phyloP scores from a whole-genome alignment of 78 protist genomes.

The Carpediemonas membranifera region DNA sequence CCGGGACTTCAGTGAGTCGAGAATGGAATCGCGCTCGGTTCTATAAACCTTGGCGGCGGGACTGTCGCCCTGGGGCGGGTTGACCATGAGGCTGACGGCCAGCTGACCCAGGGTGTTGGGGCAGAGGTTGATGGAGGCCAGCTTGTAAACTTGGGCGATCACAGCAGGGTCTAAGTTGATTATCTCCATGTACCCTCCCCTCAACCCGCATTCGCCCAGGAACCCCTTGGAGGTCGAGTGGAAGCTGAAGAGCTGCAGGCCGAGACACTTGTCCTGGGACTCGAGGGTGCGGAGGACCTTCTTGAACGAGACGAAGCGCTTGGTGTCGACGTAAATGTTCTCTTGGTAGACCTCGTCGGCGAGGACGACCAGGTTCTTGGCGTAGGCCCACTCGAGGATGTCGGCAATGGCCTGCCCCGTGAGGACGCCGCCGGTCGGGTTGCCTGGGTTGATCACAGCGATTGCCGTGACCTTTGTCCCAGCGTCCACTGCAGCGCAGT shows the following conservation, averaged over 20 bases:
- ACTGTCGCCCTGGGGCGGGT: conserved; percentile 83
- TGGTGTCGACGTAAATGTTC: conserved; percentile 62
- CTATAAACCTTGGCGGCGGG: conserved; percentile 50
- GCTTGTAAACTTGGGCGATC: conserved; percentile 51
- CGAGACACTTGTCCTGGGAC: background rate
- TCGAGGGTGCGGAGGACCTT: conserved; percentile 32
- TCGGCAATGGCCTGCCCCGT: conserved; percentile 13
- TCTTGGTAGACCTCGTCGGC: conserved; percentile 98
- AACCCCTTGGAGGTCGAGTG: conserved; percentile 93
- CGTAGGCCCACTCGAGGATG: conserved; percentile 42
- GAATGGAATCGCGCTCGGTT: conserved; percentile 51
- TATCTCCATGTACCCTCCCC: conserved; percentile 89
- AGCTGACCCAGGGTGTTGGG: conserved; percentile 55
- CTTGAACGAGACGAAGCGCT: conserved; percentile 76
- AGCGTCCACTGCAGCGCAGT: conserved; percentile 27
- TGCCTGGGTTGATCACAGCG: conserved; percentile 96
- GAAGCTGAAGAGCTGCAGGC: conserved; percentile 78
- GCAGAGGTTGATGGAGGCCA: conserved; percentile 75
- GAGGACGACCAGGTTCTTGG: conserved; percentile 59
- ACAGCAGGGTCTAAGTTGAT: conserved; percentile 23
- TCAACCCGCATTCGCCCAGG: conserved; percentile 91
- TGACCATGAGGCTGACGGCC: conserved; percentile 55
- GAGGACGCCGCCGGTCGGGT: conserved; percentile 93
- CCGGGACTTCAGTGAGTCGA: conserved; percentile 25
- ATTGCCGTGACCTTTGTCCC: conserved; percentile 68